Percentiles rank a stretch among this genome's conserved stretches.
phyloP scores from a whole-genome alignment of 2,329 filamentous ascomycete species.

The Beauveria medogensis region DNA sequence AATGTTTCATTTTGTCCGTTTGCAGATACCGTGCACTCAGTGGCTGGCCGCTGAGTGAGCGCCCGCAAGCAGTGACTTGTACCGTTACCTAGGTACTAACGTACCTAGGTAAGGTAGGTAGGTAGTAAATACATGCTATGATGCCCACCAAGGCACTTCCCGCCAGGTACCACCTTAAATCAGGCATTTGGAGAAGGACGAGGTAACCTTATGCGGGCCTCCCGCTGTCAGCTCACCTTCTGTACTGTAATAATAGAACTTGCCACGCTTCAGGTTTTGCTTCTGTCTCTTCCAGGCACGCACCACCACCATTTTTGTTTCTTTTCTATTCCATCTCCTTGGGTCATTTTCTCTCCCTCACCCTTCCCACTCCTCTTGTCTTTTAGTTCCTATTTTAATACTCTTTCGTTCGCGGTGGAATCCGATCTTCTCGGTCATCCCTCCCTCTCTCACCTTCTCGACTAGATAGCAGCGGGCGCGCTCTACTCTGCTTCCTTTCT shows the following conservation, averaged over 20 bases:
- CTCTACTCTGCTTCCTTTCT: not conserved
- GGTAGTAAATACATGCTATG: no score
- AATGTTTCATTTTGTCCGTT: no score
- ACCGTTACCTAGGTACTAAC: no score
- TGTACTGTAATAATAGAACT: constrained; percentile 3
- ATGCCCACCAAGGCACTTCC: not conserved
- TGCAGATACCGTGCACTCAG: not conserved
- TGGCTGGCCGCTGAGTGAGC: not conserved
- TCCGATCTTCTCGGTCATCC: not conserved
- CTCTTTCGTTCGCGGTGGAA: not conserved
- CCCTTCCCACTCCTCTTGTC: not conserved
- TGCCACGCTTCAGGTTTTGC: constrained; percentile 8
- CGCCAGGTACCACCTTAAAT: not conserved
- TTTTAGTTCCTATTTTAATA: not conserved
- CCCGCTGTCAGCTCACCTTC: constrained; percentile 1
- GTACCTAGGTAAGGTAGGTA: no score
- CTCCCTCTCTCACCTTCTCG: not conserved
- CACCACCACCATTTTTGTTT: constrained; percentile 2
- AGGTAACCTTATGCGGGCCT: not conserved
- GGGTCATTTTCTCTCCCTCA: not conserved
- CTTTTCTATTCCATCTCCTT: constrained; percentile 3
- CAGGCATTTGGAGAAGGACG: not conserved
- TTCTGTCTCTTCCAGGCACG: not conserved
- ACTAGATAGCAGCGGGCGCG: not conserved
- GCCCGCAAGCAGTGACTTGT: not conserved